These are phyloP conservation scores for Bacidia gigantensis DNA, from an alignment of 495 filamentous ascomycete genomes.

Conservation along the genomic window DNA sequence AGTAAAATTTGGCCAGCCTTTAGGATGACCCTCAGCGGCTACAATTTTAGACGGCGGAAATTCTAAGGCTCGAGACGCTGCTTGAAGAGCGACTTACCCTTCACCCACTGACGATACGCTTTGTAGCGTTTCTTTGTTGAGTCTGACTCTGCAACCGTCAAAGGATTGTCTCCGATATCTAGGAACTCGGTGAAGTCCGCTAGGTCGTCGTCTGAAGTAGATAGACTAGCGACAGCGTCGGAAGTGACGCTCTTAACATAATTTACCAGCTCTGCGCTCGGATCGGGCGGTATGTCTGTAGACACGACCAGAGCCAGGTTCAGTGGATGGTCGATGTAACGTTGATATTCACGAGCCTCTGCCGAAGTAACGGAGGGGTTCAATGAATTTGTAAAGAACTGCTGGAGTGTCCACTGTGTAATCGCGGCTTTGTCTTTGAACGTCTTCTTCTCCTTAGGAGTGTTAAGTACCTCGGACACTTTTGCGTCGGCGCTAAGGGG, in stretches of 20 bases:
- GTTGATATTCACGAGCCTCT: conserved; percentile 74
- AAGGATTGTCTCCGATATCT: conserved; percentile 59
- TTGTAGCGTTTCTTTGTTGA: conserved; percentile 83
- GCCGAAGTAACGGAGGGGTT: conserved; percentile 58
- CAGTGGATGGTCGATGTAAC: conserved; percentile 85
- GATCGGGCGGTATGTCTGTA: conserved; percentile 43
- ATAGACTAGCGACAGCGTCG: conserved; percentile 23
- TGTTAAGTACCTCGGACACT: neutral
- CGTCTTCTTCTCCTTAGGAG: conserved; percentile 15
- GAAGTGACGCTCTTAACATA: conserved; percentile 43
- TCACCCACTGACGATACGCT: conserved; percentile 85
- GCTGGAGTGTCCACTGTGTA: conserved; percentile 75
- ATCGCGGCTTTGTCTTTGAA: conserved; percentile 49
- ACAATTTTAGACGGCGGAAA: too few species aligned
- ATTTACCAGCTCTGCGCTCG: conserved; percentile 55
- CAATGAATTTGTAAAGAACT: conserved; percentile 65
- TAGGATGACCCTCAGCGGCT: too few species aligned
- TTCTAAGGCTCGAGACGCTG: conserved; percentile 59
- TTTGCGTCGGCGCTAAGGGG: neutral
- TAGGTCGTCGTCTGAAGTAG: conserved; percentile 59
- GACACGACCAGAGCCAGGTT: conserved; percentile 78
- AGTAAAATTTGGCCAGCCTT: too few species aligned
- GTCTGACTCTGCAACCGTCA: conserved; percentile 81
- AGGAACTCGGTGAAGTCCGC: conserved; percentile 64
- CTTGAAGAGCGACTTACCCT: conserved; percentile 87